Percentiles rank a stretch among this genome's conserved stretches.
These are phyloP conservation scores for Leccinum griseonigrum DNA, from an alignment of 1,284 basidiomycete genomes.

Conservation along the genomic window DNA sequence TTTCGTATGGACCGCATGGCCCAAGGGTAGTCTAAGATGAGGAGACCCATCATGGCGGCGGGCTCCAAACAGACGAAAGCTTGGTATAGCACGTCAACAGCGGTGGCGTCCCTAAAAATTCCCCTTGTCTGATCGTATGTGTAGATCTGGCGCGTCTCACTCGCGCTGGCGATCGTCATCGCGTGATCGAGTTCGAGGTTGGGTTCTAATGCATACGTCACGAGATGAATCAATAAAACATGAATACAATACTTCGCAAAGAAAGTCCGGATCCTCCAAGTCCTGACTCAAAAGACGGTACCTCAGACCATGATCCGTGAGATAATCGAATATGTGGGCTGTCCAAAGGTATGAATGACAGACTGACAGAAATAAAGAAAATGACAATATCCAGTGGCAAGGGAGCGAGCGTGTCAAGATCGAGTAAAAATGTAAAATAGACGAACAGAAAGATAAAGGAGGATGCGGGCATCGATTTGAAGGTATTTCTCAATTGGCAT, in stretches of 20 bases:
- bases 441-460: neutral
- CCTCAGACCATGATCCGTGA: neutral
- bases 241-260: neutral
- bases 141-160: neutral
- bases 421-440: neutral
- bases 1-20: neutral
- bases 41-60: neutral
- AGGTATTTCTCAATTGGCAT: constrained; percentile 2
- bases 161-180: neutral
- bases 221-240: neutral
- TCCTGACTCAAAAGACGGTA: neutral
- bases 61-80: neutral
- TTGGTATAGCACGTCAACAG: neutral
- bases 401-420: neutral
- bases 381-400: neutral
- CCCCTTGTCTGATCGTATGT: neutral
- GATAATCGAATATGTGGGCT: neutral
- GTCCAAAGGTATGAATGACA: neutral
- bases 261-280: neutral
- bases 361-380: neutral
- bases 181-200: neutral
- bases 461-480: constrained; percentile 15
- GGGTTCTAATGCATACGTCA: neutral
- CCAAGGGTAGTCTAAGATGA: no score
- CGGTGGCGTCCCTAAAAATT: neutral